Evolutionary conservation across 2,329 filamentous ascomycete species (phyloP), one percentile per base, ranked within the genome.

Genomic region (Talaromyces sp.): DNA sequence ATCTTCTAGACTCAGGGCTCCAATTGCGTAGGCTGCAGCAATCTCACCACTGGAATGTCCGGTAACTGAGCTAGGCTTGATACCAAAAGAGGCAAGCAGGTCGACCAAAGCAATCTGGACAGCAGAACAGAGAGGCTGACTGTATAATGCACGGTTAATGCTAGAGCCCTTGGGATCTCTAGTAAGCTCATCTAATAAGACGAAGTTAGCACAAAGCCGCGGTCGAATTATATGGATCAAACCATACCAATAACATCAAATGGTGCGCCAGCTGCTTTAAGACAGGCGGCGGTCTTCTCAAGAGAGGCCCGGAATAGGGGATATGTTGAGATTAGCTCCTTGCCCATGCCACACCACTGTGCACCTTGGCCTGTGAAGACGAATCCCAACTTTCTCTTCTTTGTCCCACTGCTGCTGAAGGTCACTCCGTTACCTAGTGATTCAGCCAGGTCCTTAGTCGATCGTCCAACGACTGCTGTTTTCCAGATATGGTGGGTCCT

Each of bases 41-140:
- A 69, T 68, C 40, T 69, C 67, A 21, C 67, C 67, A 8, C 45
- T 57, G 2, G 63, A 66, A 58, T 69, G 66, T 13, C 67, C 62
- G 8, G 61, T 50, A 1, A 65, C 63, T 2, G 54, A 57, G 3
- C 40, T 28, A 3, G 65, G 65, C 9, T 17, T 40, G 31, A 69
- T 59, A 1, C 56, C 54, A 56, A 57, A 66, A 1, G 41, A 55
- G 4, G 17, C 2, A 7, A 69, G 51, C 8, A 64, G 31, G 40
- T 66, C 55, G 8, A 67, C 62, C 8, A 68, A 25, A 10, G 62
- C 64, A 10, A 67, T 59, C 50, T 69, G 66, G 2, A 69, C 13
- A 1, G 62, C 63, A 13, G 62, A 53, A 28, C 63, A 66, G 9
- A 64, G 36, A 1, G 63, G 61, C 40, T 66, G 62, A n/a, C 45